Percentiles rank a stretch among this genome's conserved stretches.
These are phyloP conservation scores for Hyaloperonospora brassicae DNA, from an alignment of 352 stramenopile species.

Conservation along the genomic window DNA sequence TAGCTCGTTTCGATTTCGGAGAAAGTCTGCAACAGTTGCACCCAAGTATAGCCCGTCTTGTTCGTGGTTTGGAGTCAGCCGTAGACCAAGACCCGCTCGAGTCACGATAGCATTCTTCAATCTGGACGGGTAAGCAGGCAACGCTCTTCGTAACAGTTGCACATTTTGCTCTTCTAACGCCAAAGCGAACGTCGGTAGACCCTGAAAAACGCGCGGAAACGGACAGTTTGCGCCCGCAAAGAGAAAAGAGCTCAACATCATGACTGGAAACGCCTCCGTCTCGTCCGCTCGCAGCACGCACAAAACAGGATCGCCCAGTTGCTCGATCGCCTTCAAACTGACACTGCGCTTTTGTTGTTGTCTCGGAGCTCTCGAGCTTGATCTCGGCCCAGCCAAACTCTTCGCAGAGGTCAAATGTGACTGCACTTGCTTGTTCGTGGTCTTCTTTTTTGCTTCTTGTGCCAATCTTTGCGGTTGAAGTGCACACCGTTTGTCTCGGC, in stretches of 20 bases:
- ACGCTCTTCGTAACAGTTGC: conserved; percentile 33
- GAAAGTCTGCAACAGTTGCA: conserved; percentile 60
- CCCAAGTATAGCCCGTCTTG: conserved; percentile 54
- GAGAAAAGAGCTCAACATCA: conserved; percentile 62
- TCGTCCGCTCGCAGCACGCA: conserved; percentile 28
- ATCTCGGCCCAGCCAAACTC: background rate
- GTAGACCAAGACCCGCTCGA: conserved; percentile 43
- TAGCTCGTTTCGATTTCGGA: conserved; percentile 46
- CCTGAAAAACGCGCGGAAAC: conserved; percentile 59
- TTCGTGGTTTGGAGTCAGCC: conserved; percentile 51
- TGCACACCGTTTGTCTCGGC: conserved; percentile 10
- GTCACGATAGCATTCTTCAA: conserved; percentile 53
- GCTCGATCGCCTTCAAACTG: conserved; percentile 14
- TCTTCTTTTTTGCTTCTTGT: conserved; percentile 14
- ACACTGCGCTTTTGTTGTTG: conserved; percentile 1
- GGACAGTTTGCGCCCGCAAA: conserved; percentile 65
- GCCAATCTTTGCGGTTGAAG: conserved; percentile 21
- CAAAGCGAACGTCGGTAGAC: conserved; percentile 64
- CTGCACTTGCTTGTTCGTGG: background rate
- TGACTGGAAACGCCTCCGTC: conserved; percentile 34
- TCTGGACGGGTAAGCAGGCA: conserved; percentile 56
- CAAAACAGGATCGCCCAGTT: conserved; percentile 19
- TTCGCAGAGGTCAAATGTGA: conserved; percentile 1
- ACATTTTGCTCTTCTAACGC: conserved; percentile 68
- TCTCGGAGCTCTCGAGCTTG: too few relatives aligned